Evolutionary conservation across 768 basidiomycete genomes (phyloP), one percentile per base, ranked within the genome.

Genomic region (Rubroboletus pulcherrimus): DNA sequence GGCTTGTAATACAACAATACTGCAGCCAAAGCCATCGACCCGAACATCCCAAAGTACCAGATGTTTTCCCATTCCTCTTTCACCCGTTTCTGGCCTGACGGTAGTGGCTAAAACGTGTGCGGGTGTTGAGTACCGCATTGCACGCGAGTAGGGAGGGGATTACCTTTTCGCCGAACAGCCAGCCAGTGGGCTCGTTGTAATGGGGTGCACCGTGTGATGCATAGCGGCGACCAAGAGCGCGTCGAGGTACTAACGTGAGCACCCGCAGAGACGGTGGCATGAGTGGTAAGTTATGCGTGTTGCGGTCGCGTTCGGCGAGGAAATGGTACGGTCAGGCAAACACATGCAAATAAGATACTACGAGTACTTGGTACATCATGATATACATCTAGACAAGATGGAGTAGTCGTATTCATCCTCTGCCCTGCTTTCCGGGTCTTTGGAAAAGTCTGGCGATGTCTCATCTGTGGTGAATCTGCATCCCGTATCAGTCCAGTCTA

Each of bases 41-140:
- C 94, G 66, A 90, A 93, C 90, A 97, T 93, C 33, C 93, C 94
- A 58, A 85, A 70, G 66, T 91, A 91, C 89, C 92, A 97, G 39
- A 91, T 78, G 60, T 80, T 85, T 76, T 97, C 94, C 93, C 93
- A 97, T 24, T 86, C 82, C 70, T 95, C 91, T 70, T 87, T 88
- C 68, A 87, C 83, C 66, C 93, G 81, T 70, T 91, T 95, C 73
- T 91, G 85, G 10, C 91, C 91, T 4, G 86, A 82, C 33, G 86
- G 79, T 44, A 77, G 83, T 7, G 91, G 90, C 91, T 93, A 55
- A 55, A 51, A 33, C 30, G 51, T 31, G 47, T 34, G 29, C 48
- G 34, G 30, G 43, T 12, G 31, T 43, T 55, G 43, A 62, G 53
- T 43, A 15, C 17, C 26, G 45, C 26, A 41, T 26, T 29, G 7